Evolutionary conservation across 768 basidiomycete genomes (phyloP).

Genomic region (Phaffia australis): DNA sequence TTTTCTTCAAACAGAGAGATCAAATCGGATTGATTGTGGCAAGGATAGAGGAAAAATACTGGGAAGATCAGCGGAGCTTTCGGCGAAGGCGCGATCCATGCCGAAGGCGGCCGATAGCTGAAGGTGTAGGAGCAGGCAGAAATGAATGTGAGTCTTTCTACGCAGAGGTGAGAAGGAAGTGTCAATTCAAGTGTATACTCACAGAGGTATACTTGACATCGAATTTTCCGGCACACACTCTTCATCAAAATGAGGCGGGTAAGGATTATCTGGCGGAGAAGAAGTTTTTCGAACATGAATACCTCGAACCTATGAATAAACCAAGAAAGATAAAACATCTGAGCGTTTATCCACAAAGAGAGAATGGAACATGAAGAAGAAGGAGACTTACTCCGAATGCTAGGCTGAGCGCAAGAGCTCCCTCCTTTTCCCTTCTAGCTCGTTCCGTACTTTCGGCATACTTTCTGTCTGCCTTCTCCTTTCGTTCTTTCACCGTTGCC

Average conservation of each 20-base stretch:
- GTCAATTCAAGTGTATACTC: neutral
- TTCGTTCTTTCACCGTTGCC: conserved; percentile 46
- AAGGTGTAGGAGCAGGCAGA: conserved; percentile 28
- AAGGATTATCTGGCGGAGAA: conserved; percentile 38
- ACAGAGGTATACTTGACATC: conserved; percentile 13
- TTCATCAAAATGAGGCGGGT: conserved; percentile 35
- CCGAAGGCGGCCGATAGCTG: neutral
- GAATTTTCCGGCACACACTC: conserved; percentile 24
- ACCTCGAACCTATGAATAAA: conserved; percentile 54
- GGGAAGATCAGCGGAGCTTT: conserved; percentile 61
- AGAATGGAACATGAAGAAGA: neutral
- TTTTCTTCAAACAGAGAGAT: conserved; percentile 76
- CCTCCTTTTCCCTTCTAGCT: conserved; percentile 39
- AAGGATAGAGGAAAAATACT: conserved; percentile 86
- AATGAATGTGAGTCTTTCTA: neutral
- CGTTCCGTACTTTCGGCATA: conserved; percentile 28
- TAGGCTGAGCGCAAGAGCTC: conserved; percentile 46
- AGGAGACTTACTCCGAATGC: conserved; percentile 54
- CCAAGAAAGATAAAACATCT: neutral
- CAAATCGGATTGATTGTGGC: conserved; percentile 74
- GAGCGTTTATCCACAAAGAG: no score
- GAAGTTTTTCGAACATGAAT: conserved; percentile 32
- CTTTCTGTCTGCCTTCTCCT: conserved; percentile 31
- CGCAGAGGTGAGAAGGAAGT: neutral
- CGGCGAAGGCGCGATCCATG: conserved; percentile 45